phyloP scores from a whole-genome alignment of 1,284 basidiomycete genomes.

The Trametes hirsuta region DNA sequence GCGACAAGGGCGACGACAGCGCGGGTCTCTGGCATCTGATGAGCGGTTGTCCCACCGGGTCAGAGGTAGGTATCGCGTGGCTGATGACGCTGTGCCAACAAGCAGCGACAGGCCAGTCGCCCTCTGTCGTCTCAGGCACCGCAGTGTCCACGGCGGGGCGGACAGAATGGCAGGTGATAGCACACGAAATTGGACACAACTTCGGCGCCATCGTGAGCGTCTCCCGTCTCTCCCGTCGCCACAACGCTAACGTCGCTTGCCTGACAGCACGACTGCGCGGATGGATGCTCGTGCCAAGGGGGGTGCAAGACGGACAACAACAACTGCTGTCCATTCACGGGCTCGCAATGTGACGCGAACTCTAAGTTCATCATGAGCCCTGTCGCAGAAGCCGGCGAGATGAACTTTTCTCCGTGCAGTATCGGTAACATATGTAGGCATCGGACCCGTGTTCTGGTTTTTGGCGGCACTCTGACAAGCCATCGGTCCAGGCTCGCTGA shows the following conservation, averaged over 20 bases:
- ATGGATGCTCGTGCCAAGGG: constrained; percentile 57
- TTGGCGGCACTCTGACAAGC: not conserved
- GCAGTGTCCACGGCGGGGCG: constrained; percentile 80
- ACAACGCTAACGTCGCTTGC: not conserved
- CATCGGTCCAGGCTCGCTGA: constrained; percentile 55
- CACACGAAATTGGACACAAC: constrained; percentile 91
- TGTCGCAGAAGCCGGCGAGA: constrained; percentile 67
- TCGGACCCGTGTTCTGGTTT: not conserved
- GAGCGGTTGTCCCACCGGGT: constrained; percentile 84
- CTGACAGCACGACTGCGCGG: constrained; percentile 65
- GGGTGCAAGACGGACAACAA: constrained; percentile 27
- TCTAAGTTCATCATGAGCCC: constrained; percentile 83
- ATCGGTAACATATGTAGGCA: constrained; percentile 85
- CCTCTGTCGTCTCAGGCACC: constrained; percentile 75
- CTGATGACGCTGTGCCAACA: constrained; percentile 77
- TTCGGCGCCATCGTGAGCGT: constrained; percentile 86
- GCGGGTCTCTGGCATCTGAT: constrained; percentile 90
- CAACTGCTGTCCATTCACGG: constrained; percentile 75
- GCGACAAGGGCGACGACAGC: constrained; percentile 68
- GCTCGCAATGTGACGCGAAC: constrained; percentile 65
- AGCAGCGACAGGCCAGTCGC: constrained; percentile 47
- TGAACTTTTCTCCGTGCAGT: constrained; percentile 77
- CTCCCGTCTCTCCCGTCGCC: not conserved
- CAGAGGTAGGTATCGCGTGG: constrained; percentile 92
- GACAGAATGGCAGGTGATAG: constrained; percentile 82